Evolutionary conservation across 2,329 filamentous ascomycete species (phyloP).

Genomic region (Sporothrix inflata): DNA sequence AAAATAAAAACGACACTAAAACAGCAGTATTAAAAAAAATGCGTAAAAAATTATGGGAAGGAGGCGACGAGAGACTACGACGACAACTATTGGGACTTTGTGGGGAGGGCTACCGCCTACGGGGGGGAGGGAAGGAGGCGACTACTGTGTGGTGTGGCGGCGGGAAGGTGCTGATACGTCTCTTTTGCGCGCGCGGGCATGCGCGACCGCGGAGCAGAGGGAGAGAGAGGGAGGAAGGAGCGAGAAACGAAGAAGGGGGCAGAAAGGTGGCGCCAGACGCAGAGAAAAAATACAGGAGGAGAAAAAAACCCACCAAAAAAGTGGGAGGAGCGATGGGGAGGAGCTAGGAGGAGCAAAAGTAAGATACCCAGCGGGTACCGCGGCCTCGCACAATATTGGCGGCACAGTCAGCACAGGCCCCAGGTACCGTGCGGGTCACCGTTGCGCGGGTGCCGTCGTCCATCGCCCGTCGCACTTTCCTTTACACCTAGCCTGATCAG

Average conservation of each 20-base stretch:
- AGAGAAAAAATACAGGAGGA: neutral
- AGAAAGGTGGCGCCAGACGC: constrained; percentile 14
- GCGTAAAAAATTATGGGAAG: constrained; percentile 25
- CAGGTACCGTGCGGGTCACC: constrained; percentile 18
- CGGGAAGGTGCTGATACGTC: constrained; percentile 12
- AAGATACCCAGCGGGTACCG: constrained; percentile 17
- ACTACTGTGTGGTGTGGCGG: constrained; percentile 6
- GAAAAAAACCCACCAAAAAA: neutral
- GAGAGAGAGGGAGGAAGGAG: neutral
- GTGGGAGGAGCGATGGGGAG: neutral
- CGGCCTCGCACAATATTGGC: constrained; percentile 5
- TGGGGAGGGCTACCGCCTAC: constrained; percentile 21
- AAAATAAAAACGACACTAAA: constrained; percentile 26
- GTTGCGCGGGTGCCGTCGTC: neutral
- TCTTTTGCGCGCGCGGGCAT: neutral
- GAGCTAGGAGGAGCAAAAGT: neutral
- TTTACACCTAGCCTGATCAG: constrained; percentile 2
- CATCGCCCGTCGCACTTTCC: constrained; percentile 17
- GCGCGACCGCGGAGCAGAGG: constrained; percentile 5
- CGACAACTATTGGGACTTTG: constrained; percentile 9
- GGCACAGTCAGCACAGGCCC: neutral
- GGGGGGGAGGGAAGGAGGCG: constrained; percentile 23
- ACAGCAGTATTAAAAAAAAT: constrained; percentile 21
- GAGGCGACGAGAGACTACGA: constrained; percentile 27
- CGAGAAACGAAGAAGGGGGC: constrained; percentile 2